phyloP scores from a whole-genome alignment of 441 rosid species.

The Brassica hybrid region DNA sequence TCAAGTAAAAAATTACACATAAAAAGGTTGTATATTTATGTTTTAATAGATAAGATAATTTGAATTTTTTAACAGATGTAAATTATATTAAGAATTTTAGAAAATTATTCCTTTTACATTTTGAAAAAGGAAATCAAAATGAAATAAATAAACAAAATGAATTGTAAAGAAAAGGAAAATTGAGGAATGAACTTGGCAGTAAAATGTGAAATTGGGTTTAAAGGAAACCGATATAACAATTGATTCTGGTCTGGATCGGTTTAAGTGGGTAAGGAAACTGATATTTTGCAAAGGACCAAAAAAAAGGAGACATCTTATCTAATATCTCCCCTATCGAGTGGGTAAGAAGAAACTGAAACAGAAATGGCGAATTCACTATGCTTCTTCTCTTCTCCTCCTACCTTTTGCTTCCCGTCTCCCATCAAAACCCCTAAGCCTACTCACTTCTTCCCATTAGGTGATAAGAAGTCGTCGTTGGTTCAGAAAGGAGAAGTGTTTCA shows the following conservation, averaged over 20 bases:
- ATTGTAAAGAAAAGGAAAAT: not conserved
- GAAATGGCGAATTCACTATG: constrained; percentile 63
- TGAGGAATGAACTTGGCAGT: not conserved
- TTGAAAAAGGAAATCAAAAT: not conserved
- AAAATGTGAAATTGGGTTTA: not conserved
- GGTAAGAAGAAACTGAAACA: constrained; percentile 41
- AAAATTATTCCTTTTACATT: not conserved
- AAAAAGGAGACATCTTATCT: constrained; percentile 30
- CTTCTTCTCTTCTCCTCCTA: constrained; percentile 49
- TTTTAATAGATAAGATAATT: no score
- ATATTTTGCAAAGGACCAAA: constrained; percentile 16
- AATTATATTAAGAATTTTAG: not conserved
- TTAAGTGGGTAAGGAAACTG: constrained; percentile 11
- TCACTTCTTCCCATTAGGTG: constrained; percentile 23
- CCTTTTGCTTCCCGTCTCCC: constrained; percentile 51
- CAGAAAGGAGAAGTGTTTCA: constrained; percentile 58
- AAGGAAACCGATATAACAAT: constrained; percentile 14
- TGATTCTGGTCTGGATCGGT: constrained; percentile 19
- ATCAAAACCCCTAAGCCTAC: constrained; percentile 50
- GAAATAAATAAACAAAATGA: not conserved
- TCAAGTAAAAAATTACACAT: no score
- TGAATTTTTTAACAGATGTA: not conserved
- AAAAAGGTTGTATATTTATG: no score
- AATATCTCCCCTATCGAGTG: constrained; percentile 32
- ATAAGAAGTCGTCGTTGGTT: constrained; percentile 43